Evolutionary conservation across 1,284 basidiomycete genomes (phyloP).

Genomic region (Fomes fomentarius): DNA sequence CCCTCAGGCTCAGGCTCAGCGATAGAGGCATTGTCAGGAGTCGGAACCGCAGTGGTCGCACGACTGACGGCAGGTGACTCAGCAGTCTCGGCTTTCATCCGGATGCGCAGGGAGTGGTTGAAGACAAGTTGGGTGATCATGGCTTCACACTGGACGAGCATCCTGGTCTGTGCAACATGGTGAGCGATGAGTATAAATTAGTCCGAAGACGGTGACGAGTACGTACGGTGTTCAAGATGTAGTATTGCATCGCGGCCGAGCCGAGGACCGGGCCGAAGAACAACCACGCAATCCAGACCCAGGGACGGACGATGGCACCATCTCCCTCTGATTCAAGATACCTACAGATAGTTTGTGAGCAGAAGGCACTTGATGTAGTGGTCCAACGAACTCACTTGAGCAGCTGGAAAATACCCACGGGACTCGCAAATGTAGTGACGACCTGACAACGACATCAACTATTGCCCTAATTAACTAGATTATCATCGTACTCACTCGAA

Average conservation of each 20-base stretch:
- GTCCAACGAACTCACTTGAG: slow-evolving; percentile 33
- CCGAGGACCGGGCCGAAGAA: slow-evolving; percentile 57
- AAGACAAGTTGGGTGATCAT: slow-evolving; percentile 74
- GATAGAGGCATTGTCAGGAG: slow-evolving; percentile 34
- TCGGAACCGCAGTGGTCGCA: slow-evolving; percentile 24
- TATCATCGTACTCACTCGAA: slow-evolving; percentile 14
- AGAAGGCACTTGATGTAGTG: no score
- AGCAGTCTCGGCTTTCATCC: slow-evolving; percentile 56
- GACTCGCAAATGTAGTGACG: slow-evolving; percentile 39
- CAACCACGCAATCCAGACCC: slow-evolving; percentile 66
- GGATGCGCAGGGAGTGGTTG: slow-evolving; percentile 69
- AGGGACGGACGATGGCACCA: slow-evolving; percentile 42
- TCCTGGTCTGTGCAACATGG: slow-evolving; percentile 37
- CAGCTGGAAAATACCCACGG: slow-evolving; percentile 49
- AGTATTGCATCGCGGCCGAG: slow-evolving; percentile 43
- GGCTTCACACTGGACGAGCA: slow-evolving; percentile 57
- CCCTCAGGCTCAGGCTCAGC: slow-evolving; percentile 23
- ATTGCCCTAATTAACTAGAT: neutral
- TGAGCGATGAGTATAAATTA: neutral
- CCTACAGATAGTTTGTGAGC: slow-evolving; percentile 15
- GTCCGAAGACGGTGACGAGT: no score
- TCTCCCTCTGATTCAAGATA: slow-evolving; percentile 48
- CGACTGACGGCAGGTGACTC: slow-evolving; percentile 24
- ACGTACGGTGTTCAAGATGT: slow-evolving; percentile 32
- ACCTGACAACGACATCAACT: slow-evolving; percentile 7